A percentile compares a stretch with the other conserved stretches of the same genome.
Conservation (phyloP, 1,139 yeast species). For the Candida smagusa region DNA sequence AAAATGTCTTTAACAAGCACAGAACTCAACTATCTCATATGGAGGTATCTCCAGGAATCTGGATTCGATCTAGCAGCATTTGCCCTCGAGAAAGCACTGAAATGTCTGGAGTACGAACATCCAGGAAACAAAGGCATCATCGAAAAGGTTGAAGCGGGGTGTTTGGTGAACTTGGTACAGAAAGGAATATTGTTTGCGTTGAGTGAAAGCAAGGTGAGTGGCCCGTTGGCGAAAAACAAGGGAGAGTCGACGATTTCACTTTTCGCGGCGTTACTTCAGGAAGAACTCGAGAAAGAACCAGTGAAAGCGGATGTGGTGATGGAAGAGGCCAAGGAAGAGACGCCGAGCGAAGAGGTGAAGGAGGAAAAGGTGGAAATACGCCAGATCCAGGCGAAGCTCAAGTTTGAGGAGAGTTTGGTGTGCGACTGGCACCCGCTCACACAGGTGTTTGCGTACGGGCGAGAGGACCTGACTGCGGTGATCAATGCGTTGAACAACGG, state of each 20-base stretch:
- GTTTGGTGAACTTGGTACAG: constrained; percentile 76
- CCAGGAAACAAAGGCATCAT: constrained; percentile 44
- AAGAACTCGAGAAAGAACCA: constrained; percentile 19
- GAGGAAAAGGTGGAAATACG: constrained; percentile 7
- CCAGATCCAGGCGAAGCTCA: constrained; percentile 18
- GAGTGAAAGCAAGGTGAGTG: constrained; percentile 25
- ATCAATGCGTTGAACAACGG: constrained; percentile 32
- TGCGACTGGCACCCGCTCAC: constrained; percentile 41
- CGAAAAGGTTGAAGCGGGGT: constrained; percentile 58
- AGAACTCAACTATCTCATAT: constrained; percentile 85
- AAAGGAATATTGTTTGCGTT: constrained; percentile 72
- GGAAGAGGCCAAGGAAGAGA: constrained; percentile 11
- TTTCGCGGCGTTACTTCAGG: constrained; percentile 4
- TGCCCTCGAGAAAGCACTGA: constrained; percentile 76
- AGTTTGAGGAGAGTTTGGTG: constrained; percentile 28
- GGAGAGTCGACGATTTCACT: constrained; percentile 2
- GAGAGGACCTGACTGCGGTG: constrained; percentile 31
- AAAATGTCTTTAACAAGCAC: constrained; percentile 77
- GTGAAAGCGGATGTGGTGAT: constrained; percentile 14
- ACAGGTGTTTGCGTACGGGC: constrained; percentile 39
- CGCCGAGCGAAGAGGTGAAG: constrained; percentile 12
- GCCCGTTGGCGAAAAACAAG: constrained; percentile 9
- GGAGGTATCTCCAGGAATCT: constrained; percentile 90
- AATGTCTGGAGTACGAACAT: constrained; percentile 57
- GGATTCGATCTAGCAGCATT: constrained; percentile 79